Percentiles rank a stretch among this genome's conserved stretches.
Evolutionary conservation across 164 flowering plant species (phyloP).

Genomic region (Vitis vinifera): ASM3070453v1 NC_081811.1:4903001-4903500

Average conservation of each 20-base stretch:
- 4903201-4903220: background rate
- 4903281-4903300: constrained; percentile 79
- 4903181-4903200: background rate
- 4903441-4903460: constrained; percentile 54
- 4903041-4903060: constrained; percentile 54
- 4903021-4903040: constrained; percentile 75
- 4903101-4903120: no score
- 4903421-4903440: constrained; percentile 96
- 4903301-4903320: constrained; percentile 83
- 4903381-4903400: constrained; percentile 63
- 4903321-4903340: constrained; percentile 59
- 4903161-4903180: no score
- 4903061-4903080: no score
- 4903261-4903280: constrained; percentile 94
- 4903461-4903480: constrained; percentile 84
- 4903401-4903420: constrained; percentile 73
- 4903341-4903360: constrained; percentile 60
- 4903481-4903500: constrained; percentile 55
- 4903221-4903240: constrained; percentile 13
- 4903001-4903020: constrained; percentile 80
- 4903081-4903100: no score
- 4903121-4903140: no score
- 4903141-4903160: no score
- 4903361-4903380: constrained; percentile 68
- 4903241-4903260: constrained; percentile 78